A percentile compares a stretch with the other conserved stretches of the same genome.
Evolutionary conservation across 1,139 yeast genomes (phyloP).

Genomic region (Keqinozyma sinolaborantium): DNA sequence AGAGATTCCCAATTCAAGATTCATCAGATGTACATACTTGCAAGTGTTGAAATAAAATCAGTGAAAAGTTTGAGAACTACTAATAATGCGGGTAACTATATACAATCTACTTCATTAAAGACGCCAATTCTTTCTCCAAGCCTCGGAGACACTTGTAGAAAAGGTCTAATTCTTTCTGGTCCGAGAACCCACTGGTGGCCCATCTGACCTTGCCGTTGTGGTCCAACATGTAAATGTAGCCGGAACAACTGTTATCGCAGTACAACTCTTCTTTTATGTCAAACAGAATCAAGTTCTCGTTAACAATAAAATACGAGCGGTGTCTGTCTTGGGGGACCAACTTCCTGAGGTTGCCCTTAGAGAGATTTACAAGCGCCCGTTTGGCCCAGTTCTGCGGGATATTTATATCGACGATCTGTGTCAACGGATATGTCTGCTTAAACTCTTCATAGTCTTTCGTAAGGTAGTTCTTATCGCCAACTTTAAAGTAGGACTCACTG

Average conservation of each 20-base stretch:
- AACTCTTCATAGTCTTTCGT: conserved; percentile 27
- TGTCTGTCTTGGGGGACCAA: conserved; percentile 50
- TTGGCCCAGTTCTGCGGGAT: conserved; percentile 71
- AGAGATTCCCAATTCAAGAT: conserved; percentile 37
- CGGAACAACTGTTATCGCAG: conserved; percentile 76
- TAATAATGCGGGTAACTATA: conserved; percentile 4
- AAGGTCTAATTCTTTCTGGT: conserved; percentile 55
- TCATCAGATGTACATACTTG: conserved; percentile 17
- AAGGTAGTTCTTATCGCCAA: conserved; percentile 33
- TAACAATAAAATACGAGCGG: conserved; percentile 58
- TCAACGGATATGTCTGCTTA: conserved; percentile 37
- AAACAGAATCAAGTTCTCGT: conserved; percentile 57
- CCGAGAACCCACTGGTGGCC: conserved; percentile 86
- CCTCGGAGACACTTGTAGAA: conserved; percentile 68
- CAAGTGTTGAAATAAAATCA: not conserved
- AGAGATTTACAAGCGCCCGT: conserved; percentile 55
- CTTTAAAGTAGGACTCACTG: conserved; percentile 56
- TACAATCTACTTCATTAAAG: conserved; percentile 2
- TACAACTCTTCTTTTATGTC: conserved; percentile 57
- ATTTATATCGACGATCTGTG: conserved; percentile 73
- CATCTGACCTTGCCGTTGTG: conserved; percentile 73
- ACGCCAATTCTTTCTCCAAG: conserved; percentile 29
- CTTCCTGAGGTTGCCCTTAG: conserved; percentile 42
- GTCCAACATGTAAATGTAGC: conserved; percentile 80
- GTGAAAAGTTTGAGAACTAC: not conserved